Base-by-base conservation (phyloP, 1,284 basidiomycete species). In the Coniferiporia weirii region DNA sequence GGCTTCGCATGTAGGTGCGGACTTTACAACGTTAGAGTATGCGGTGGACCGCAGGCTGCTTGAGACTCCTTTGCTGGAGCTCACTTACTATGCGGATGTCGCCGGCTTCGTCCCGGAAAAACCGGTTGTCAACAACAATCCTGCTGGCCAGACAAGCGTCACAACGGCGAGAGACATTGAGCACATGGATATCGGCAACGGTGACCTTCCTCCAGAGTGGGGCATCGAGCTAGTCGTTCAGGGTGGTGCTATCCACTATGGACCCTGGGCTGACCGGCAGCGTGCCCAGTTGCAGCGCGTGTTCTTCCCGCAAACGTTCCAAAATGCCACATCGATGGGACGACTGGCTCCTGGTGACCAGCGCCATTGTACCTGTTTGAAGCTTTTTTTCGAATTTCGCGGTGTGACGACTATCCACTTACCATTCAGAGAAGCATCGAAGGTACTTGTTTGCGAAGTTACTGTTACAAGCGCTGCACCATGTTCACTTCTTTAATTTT, bases 241-340 rank as follows among this genome's bases (percentile, higher is more conserved):
- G 61, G 85, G 85, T 15, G 94, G 91, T 0, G 72, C 78, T 34
- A 65, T 96, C 46, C 83, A 84, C 36, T 97, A 97, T 68, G 95
- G 95, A 0, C 95, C 95, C 3, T 98, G 95, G 95, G 86, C 93
- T 19, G 95, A 98, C 73, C 80, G 93, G 32, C 94, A 95, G 72
- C 79, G 93, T 50, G 82, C 77, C 15, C 82, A 91, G 56, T 72
- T 97, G 22, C 93, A 95, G 68, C 80, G 79, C 52, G 76, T 82
- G 0, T 95, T 97, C 71, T 90, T 93, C 60, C 95, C 95, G 12
- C 76, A 87, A 0, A 79, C 85, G 1, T 95, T 88, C 72, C 83
- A 84, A 60, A 79, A 91, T 67, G 69, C 76, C 0, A 76, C 81
- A 45, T 75, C 79, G 2, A 86, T 85, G 0, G 69, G 76, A 3